phyloP scores from a whole-genome alignment of 768 basidiomycete species.

The Psilocybe azurescens region DNA sequence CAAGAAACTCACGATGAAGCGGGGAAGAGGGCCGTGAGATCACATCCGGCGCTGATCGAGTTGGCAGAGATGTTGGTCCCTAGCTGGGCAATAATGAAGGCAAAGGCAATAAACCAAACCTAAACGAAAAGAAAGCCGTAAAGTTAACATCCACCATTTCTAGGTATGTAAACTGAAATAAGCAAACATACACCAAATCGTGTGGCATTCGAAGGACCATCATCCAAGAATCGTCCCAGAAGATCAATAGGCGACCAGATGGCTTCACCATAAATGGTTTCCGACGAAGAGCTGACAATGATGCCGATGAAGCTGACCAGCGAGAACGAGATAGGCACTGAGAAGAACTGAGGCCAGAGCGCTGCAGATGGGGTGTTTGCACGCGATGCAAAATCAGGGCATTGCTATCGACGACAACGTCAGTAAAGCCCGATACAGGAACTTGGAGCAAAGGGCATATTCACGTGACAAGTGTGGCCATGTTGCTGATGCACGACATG shows the following conservation, averaged over 20 bases:
- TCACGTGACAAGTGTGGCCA: constrained; percentile 75
- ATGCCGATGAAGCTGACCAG: constrained; percentile 82
- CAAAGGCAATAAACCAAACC: constrained; percentile 77
- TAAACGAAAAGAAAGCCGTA: constrained; percentile 34
- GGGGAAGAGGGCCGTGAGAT: constrained; percentile 77
- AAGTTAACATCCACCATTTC: not conserved
- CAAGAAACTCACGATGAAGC: constrained; percentile 62
- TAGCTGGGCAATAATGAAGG: constrained; percentile 80
- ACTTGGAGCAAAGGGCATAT: constrained; percentile 23
- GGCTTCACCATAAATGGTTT: constrained; percentile 75
- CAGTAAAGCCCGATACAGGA: constrained; percentile 3
- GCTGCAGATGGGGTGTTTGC: constrained; percentile 61
- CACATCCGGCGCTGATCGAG: constrained; percentile 83
- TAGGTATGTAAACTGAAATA: constrained; percentile 18
- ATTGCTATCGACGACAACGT: constrained; percentile 49
- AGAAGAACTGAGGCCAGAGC: constrained; percentile 67
- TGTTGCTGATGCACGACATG: constrained; percentile 83
- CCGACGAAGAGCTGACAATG: constrained; percentile 79
- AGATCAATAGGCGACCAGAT: constrained; percentile 84
- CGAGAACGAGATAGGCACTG: constrained; percentile 76
- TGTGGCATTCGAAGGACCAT: constrained; percentile 63
- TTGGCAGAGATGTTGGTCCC: constrained; percentile 82
- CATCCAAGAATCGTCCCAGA: constrained; percentile 70
- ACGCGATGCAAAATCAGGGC: constrained; percentile 78
- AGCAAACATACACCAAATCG: constrained; percentile 59